These are phyloP conservation scores for Lactarius trivialis DNA, from an alignment of 768 basidiomycete species.

Conservation along the genomic window DNA sequence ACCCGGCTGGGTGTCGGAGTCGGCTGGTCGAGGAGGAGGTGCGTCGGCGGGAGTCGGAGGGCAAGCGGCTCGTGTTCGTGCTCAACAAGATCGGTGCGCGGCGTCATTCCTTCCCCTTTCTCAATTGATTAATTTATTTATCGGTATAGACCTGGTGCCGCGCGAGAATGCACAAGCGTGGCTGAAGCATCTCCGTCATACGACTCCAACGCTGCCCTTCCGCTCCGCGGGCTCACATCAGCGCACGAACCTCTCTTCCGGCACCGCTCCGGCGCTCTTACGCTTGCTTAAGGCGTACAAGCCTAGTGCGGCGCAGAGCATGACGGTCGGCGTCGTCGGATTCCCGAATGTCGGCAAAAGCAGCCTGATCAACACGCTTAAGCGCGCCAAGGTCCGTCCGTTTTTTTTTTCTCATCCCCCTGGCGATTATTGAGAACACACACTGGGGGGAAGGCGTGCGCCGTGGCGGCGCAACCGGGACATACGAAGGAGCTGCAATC, in stretches of 20 bases:
- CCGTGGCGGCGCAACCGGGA: slow-evolving; percentile 90
- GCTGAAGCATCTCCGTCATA: slow-evolving; percentile 87
- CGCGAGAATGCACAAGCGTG: slow-evolving; percentile 82
- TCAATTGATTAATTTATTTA: not conserved
- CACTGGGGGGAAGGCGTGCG: slow-evolving; percentile 56
- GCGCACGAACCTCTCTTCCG: slow-evolving; percentile 72
- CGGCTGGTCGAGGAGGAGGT: slow-evolving; percentile 93
- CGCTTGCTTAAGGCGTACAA: slow-evolving; percentile 82
- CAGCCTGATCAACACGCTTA: slow-evolving; percentile 87
- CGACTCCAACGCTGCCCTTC: slow-evolving; percentile 90
- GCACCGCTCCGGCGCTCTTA: slow-evolving; percentile 69
- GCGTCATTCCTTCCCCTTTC: not conserved
- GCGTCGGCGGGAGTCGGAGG: slow-evolving; percentile 71
- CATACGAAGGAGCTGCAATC: slow-evolving; percentile 91
- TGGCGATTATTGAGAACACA: not conserved
- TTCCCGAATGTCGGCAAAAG: slow-evolving; percentile 99
- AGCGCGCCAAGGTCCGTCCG: slow-evolving; percentile 60
- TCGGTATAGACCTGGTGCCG: slow-evolving; percentile 84
- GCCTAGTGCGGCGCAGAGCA: slow-evolving; percentile 53
- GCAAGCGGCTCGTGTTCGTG: slow-evolving; percentile 89
- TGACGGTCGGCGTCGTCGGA: slow-evolving; percentile 89
- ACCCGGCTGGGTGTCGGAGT: slow-evolving; percentile 92
- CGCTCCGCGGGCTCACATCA: slow-evolving; percentile 71
- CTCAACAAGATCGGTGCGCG: slow-evolving; percentile 92
- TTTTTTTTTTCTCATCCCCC: not conserved